Base-by-base conservation (phyloP, 2,329 filamentous ascomycete genomes). In the Pseudocercospora crystallina region DNA sequence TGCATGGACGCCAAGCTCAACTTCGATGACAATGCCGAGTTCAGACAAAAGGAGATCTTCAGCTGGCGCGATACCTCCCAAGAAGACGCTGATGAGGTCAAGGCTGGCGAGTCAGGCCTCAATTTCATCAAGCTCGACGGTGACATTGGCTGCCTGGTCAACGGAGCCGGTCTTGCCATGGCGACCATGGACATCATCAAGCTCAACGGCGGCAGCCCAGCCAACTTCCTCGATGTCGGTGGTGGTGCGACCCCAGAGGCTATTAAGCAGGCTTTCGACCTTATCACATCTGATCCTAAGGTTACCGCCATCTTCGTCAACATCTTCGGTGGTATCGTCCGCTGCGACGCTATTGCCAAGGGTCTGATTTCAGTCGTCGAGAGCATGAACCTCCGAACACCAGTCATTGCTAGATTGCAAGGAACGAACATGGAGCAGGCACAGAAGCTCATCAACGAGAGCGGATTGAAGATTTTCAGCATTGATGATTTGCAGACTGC, bases 171-270 rank as follows among this genome's bases (percentile, higher is more conserved):
- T 79, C 87, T 99, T 62, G 94, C 94, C 76, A 99, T 99, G 94
- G 94, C 94, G 59, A 99, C 94, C 72, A 99, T 99, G 94, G 94
- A 99, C 76, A 97, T 99, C 75, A 99, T 99, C 83, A 97, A 99
- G 85, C 84, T 99, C 59, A 99, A 97, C 78, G 94, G 94, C 65
- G 94, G 94, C 59, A 80, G 84, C 69, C 94, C 94, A 57, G 94
- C 94, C 65, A 99, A 99, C 84, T 99, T 99, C 85, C 82, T 99
- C 65, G 94, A 99, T 72, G 94, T 99, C 64, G 94, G 94, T 69
- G 94, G 94, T 73, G 94, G 94, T 80, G 94, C 94, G 63, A 99
- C 94, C 54, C 91, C 94, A 31, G 87, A 91, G 62, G 94, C 94
- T 66, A 99, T 99, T 77, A 89, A 90, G 80, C 87, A 94, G 76